phyloP scores from a whole-genome alignment of 257 asterid genomes.

The Phtheirospermum japonicum region DNA sequence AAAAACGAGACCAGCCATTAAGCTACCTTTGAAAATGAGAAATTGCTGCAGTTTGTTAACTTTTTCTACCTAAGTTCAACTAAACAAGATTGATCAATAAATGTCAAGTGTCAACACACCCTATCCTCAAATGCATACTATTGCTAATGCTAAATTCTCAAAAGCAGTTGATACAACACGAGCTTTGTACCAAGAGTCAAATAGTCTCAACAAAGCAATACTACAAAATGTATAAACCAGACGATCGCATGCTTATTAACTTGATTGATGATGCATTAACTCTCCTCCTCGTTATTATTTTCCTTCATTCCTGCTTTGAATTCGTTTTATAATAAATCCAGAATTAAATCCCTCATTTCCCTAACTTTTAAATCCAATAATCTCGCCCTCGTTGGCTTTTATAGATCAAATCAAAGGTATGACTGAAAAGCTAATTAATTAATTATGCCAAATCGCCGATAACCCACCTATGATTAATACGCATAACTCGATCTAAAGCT shows the following conservation, averaged over 20 bases:
- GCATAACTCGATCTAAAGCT: slow-evolving; percentile 19
- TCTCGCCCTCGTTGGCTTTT: background rate
- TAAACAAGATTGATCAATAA: background rate
- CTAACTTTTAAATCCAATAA: background rate
- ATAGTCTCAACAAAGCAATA: background rate
- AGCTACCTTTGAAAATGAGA: background rate
- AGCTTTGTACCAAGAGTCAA: background rate
- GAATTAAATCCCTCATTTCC: background rate
- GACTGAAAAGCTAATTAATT: slow-evolving; percentile 3
- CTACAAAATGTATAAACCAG: background rate
- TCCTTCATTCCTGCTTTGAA: background rate
- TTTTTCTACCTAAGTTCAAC: background rate
- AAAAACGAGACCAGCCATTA: background rate
- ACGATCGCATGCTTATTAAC: background rate
- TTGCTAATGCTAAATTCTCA: background rate
- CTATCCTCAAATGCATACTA: background rate
- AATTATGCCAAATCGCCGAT: background rate
- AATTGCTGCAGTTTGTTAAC: background rate
- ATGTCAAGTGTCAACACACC: background rate
- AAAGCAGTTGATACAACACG: background rate
- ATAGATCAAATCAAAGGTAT: slow-evolving; percentile 20
- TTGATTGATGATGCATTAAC: background rate
- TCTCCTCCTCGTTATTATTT: too few relatives aligned
- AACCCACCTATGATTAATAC: slow-evolving; percentile 10
- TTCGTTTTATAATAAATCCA: background rate